A percentile compares a stretch with the other conserved stretches of the same genome.
Conservation (phyloP, 257 asterid genomes). For the Salvia splendens region DNA sequence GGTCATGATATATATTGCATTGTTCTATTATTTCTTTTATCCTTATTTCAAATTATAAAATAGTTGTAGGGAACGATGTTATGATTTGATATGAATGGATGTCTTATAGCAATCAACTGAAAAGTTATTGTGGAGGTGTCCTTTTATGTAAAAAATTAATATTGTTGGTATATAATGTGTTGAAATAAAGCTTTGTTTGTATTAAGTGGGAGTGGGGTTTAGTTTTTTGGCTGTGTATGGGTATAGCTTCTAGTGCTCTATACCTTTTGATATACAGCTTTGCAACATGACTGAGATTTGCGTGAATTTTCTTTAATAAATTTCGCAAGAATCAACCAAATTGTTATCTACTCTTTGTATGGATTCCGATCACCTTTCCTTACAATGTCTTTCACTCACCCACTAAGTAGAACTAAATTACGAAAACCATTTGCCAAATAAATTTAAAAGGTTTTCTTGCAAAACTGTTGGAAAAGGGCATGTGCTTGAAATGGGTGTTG, state of each 20-base stretch:
- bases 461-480: too few relatives aligned
- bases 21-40: constrained; percentile 19
- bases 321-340: too few relatives aligned
- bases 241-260: background rate
- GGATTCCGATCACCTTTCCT: too few relatives aligned
- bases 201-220: constrained; percentile 25
- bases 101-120: constrained; percentile 37
- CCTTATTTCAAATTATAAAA: constrained; percentile 16
- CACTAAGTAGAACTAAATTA: too few relatives aligned
- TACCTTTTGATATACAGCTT: background rate
- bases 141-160: constrained; percentile 9
- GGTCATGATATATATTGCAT: constrained; percentile 28
- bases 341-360: too few relatives aligned
- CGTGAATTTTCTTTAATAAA: too few relatives aligned
- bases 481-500: too few relatives aligned
- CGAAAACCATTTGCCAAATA: background rate
- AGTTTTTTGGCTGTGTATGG: background rate
- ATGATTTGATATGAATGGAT: constrained; percentile 22
- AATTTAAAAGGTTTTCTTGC: background rate
- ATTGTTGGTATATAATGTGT: constrained; percentile 19
- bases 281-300: constrained; percentile 22
- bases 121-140: constrained; percentile 30
- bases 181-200: constrained; percentile 28
- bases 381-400: too few relatives aligned
- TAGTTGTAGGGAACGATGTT: constrained; percentile 31